Evolutionary conservation across 768 basidiomycete genomes (phyloP), one percentile per base, ranked within the genome.

Genomic region (Panaeolus papilionaceus): DNA sequence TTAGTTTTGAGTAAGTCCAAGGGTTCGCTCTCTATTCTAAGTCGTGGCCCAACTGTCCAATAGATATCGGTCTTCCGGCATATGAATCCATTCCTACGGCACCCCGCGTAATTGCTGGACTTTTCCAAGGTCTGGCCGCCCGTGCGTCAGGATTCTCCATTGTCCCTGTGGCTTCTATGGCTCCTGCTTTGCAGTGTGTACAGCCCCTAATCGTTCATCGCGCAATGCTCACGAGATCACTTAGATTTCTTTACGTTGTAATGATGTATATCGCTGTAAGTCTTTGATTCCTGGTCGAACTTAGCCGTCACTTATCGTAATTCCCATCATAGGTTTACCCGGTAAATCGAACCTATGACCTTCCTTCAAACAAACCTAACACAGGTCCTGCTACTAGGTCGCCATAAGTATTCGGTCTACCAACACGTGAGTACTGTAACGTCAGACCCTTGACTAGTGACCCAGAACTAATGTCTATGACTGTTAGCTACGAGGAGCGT

Each of bases 201-300:
- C 7, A 26, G 23, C 11, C 38, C 39, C 12, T 61, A 38, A 20
- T 33, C 2, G 8, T 1, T 23, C 10, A 16, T 18, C 62, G 10
- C 54, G 18, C n/a, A 61, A 62, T 20, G 51, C 40, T 69, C 16
- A 38, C 28, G 10, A 16, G 9, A 2, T 9, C 18, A 44, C 68
- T 11, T 62, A 89, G 88, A 69, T 89, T 93, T 45, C 74, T 93
- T 1, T 92, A 92, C 71, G 83, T 91, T 7, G 85, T 92, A 67
- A 90, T 95, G 91, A 94, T 92, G 92, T 89, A 88, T 68, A 88
- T 89, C 64, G 84, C 86, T 38, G 81, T 88, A 70, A 75, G 85
- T 78, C 63, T 40, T 63, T 12, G 38, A 11, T 9, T 40, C n/a
- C 47, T 64, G 10, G 42, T 44, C 16, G 49, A 10, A 61, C 23